Percentiles rank a stretch among this genome's conserved stretches.
phyloP scores from a whole-genome alignment of 164 flowering plant species.

The Berberis vulgaris region DNA sequence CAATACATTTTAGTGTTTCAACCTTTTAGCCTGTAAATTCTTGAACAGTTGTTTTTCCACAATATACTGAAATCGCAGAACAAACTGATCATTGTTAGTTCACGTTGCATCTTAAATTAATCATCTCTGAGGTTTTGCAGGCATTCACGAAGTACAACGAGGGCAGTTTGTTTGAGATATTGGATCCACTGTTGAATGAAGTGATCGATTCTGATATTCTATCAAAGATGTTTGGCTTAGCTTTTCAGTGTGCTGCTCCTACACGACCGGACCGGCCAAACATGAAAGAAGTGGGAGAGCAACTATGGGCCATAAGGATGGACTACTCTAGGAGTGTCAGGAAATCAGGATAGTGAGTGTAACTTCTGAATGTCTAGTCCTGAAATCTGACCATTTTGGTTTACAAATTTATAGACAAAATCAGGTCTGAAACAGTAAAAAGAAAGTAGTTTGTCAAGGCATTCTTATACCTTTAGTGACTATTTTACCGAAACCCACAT shows the following conservation, averaged over 20 bases:
- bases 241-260: constrained; percentile 84
- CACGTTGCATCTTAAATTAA: too few relatives aligned
- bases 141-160: constrained; percentile 56
- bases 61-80: too few relatives aligned
- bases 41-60: too few relatives aligned
- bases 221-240: constrained; percentile 55
- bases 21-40: too few relatives aligned
- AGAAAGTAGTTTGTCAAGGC: too few relatives aligned
- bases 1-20: not conserved
- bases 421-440: too few relatives aligned
- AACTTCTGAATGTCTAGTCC: too few relatives aligned
- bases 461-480: too few relatives aligned
- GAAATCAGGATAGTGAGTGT: constrained; percentile 1
- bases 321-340: constrained; percentile 42
- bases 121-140: constrained; percentile 27
- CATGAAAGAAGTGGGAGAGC: constrained; percentile 82
- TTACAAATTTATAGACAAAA: too few relatives aligned
- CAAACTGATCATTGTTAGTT: too few relatives aligned
- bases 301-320: constrained; percentile 79
- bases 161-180: constrained; percentile 34
- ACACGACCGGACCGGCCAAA: constrained; percentile 70
- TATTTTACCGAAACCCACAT: too few relatives aligned
- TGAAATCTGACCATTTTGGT: too few relatives aligned
- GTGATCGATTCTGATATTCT: constrained; percentile 32
- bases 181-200: constrained; percentile 72